Conservation (phyloP, 2,329 filamentous ascomycete genomes). For the Cladosporium austrohemisphaericum region DNA sequence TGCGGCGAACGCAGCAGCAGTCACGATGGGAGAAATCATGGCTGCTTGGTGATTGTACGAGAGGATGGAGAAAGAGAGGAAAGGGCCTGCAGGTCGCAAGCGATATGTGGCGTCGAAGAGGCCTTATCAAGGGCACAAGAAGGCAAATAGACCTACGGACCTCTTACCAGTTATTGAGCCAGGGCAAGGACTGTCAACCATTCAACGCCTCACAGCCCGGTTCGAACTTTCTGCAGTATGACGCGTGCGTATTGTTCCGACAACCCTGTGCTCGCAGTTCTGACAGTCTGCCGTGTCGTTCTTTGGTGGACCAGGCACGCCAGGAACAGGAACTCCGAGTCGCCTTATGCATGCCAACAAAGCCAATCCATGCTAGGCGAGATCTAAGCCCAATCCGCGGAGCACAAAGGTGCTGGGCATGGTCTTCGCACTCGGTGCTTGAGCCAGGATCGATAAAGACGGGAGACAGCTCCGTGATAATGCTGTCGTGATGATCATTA, state of each 20-base stretch:
- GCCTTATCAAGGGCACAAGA: not conserved
- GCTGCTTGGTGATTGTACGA: not conserved
- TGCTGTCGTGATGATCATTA: not conserved
- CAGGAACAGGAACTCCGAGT: not conserved
- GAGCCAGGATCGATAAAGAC: not conserved
- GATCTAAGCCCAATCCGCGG: not conserved
- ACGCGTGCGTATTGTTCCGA: constrained; percentile 2
- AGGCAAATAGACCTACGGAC: constrained; percentile 1
- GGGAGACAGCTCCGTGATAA: not conserved
- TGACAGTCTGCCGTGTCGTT: not conserved
- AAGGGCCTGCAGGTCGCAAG: not conserved
- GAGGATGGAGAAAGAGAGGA: not conserved
- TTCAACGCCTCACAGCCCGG: not conserved
- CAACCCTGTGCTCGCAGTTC: not conserved
- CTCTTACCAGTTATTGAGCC: too few relatives aligned
- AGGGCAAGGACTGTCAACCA: not conserved
- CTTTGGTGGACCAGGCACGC: not conserved
- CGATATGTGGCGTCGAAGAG: not conserved
- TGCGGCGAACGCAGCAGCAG: constrained; percentile 3
- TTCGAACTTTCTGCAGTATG: constrained; percentile 4
- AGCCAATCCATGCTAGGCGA: not conserved
- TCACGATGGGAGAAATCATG: constrained; percentile 5
- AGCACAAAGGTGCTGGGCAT: not conserved
- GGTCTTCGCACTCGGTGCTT: not conserved
- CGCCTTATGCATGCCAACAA: not conserved